A percentile compares a stretch with the other conserved stretches of the same genome.
Conservation (phyloP, 371 early-diverging fungal genomes). For the Haplosporangium sp. region DNA sequence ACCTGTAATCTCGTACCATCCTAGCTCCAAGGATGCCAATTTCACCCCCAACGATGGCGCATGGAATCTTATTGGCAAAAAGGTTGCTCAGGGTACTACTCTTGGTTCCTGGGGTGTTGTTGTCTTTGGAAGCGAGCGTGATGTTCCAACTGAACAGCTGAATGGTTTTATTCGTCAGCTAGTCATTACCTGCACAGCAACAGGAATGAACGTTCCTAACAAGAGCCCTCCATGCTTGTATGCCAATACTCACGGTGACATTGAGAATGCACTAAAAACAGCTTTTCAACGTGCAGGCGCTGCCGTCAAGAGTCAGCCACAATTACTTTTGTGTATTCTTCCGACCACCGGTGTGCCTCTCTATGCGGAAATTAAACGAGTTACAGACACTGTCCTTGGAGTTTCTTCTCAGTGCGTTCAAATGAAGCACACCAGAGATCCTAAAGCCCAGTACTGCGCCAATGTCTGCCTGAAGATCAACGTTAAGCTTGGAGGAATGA, state of each 20-base stretch:
- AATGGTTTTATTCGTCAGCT: slow-evolving; percentile 70
- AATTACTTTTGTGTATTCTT: slow-evolving; percentile 84
- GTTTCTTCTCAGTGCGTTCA: slow-evolving; percentile 94
- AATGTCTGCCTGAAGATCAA: slow-evolving; percentile 82
- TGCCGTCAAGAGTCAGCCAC: slow-evolving; percentile 77
- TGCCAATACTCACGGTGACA: slow-evolving; percentile 77
- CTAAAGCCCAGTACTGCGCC: slow-evolving; percentile 76
- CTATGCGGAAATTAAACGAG: slow-evolving; percentile 95
- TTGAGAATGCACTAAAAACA: slow-evolving; percentile 70
- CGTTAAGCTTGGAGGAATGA: slow-evolving; percentile 78
- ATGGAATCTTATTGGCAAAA: slow-evolving; percentile 94
- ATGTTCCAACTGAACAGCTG: slow-evolving; percentile 51
- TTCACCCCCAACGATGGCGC: slow-evolving; percentile 86
- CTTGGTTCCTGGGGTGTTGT: slow-evolving; percentile 90
- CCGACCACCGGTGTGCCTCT: slow-evolving; percentile 87
- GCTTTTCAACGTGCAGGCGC: slow-evolving; percentile 76
- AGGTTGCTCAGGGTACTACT: slow-evolving; percentile 79
- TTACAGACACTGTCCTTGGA: slow-evolving; percentile 91
- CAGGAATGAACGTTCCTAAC: slow-evolving; percentile 66
- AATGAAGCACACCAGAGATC: slow-evolving; percentile 72
- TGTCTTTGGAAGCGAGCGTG: slow-evolving; percentile 61
- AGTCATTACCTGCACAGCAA: slow-evolving; percentile 60
- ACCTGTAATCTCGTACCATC: slow-evolving; percentile 82
- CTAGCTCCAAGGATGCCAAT: slow-evolving; percentile 67
- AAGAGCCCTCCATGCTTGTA: slow-evolving; percentile 62